Evolutionary conservation across 208 protist species (phyloP).

Genomic region (Trypanosoma lewisi): DNA sequence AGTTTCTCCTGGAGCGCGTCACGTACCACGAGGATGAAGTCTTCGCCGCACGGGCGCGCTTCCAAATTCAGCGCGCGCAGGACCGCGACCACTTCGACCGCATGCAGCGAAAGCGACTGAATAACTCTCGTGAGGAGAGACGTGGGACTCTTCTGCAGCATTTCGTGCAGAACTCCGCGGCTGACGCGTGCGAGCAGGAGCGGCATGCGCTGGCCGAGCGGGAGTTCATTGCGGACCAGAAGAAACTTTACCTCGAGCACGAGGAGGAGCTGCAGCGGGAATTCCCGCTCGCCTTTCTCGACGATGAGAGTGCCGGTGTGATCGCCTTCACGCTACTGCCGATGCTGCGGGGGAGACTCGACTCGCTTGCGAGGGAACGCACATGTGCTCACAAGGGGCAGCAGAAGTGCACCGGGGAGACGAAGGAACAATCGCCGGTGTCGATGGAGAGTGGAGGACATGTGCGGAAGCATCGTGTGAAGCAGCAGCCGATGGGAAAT

Average conservation of each 20-base stretch:
- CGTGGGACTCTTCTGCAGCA: not conserved
- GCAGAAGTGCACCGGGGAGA: not conserved
- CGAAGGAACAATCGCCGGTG: not conserved
- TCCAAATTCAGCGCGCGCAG: conserved; percentile 23
- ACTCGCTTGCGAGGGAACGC: conserved; percentile 2
- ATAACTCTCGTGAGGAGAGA: not conserved
- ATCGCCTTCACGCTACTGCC: conserved; percentile 26
- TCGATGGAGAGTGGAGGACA: no score
- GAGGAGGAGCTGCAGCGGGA: conserved; percentile 30
- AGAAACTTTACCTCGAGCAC: conserved; percentile 36
- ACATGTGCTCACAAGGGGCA: conserved; percentile 5
- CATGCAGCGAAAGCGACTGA: not conserved
- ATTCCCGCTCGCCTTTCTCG: conserved; percentile 49
- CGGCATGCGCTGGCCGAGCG: conserved; percentile 12
- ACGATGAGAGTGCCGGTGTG: conserved; percentile 27
- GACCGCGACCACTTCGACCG: conserved; percentile 25
- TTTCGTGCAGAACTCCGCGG: not conserved
- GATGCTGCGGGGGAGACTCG: conserved; percentile 23
- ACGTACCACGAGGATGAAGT: conserved; percentile 40
- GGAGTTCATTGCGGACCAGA: conserved; percentile 33
- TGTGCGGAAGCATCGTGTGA: no score
- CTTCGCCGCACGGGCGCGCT: conserved; percentile 23
- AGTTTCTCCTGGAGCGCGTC: conserved; percentile 10
- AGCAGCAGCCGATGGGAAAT: no score
- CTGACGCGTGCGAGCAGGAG: not conserved